Evolutionary conservation across 1,139 yeast species (phyloP).

Genomic region (Pichia terricola): DNA sequence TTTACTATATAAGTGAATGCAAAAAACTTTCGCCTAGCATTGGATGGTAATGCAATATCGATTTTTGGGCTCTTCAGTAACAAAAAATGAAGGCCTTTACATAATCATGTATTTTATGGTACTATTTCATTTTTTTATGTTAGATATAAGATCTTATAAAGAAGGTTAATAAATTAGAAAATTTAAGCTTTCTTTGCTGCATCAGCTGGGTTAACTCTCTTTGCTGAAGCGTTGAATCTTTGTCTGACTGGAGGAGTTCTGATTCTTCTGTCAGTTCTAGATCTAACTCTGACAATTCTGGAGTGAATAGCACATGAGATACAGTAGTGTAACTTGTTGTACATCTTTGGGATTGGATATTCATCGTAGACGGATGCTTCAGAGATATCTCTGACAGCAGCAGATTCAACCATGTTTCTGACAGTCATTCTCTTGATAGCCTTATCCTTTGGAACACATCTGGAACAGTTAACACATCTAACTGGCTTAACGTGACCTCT

Average conservation of each 20-base stretch:
- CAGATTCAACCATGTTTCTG: slow-evolving; percentile 99
- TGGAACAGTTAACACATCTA: slow-evolving; percentile 99
- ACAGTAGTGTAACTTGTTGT: slow-evolving; percentile 99
- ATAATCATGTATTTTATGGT: too few relatives aligned
- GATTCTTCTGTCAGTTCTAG: slow-evolving; percentile 96
- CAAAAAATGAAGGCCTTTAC: too few relatives aligned
- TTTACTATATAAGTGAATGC: too few relatives aligned
- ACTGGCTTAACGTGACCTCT: slow-evolving; percentile 99
- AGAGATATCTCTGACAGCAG: slow-evolving; percentile 99
- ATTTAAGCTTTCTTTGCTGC: slow-evolving; percentile 78
- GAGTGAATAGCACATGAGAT: slow-evolving; percentile 99
- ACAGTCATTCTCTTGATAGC: slow-evolving; percentile 99
- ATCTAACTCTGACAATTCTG: slow-evolving; percentile 99
- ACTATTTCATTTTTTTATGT: too few relatives aligned
- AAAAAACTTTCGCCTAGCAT: too few relatives aligned
- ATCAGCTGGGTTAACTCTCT: slow-evolving; percentile 93
- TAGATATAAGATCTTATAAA: too few relatives aligned
- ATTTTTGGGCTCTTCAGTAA: too few relatives aligned
- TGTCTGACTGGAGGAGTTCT: slow-evolving; percentile 99
- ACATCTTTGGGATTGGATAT: slow-evolving; percentile 98
- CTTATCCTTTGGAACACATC: slow-evolving; percentile 99
- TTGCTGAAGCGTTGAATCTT: slow-evolving; percentile 86
- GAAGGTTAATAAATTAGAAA: not conserved
- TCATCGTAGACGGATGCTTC: slow-evolving; percentile 99
- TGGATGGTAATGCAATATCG: too few relatives aligned